Evolutionary conservation across 2,329 filamentous ascomycete species (phyloP), one percentile per base, ranked within the genome.

Genomic region (Metarhizium guizhouense): DNA sequence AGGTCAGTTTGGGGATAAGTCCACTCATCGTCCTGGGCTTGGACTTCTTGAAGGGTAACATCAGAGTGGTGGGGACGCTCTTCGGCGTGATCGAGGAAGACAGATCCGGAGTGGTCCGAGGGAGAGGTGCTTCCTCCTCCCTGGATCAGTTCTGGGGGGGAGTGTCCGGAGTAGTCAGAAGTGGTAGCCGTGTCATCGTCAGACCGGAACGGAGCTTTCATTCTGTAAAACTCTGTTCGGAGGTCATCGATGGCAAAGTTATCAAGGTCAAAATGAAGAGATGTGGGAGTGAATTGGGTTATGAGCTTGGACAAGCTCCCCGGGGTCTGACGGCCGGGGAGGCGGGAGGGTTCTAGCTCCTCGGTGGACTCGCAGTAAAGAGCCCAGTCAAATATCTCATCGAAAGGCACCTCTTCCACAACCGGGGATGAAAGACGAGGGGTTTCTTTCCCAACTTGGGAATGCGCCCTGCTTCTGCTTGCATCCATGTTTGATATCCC

Each of bases 11-110:
- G 70, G 54, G 71, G 68, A 59, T 72, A 72, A 29, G 70, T 72
- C 72, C 72, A 74, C 59, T 74, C 64, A 59, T 72, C 70, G 56
- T 74, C 70, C 54, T 70, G 70, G 53, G 67, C 67, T 58, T 67
- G 68, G 52, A 69, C 65, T 54, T 72, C 68, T 54, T 63, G 61
- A 53, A 73, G 65, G 55, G 66, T 70, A 55, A 65, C 62, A 53
- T 64, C 60, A 30, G 64, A 62, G 56, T 61, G 64, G 54, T 66
- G 63, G 56, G 63, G 63, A 53, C 60, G 57, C 51, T 73, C 67
- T 20, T 68, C 67, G 36, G 60, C 51, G 48, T 64, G 62, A 32
- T 70, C 69, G 32, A 68, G 59, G 58, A 65, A 65, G 61, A 67
- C 53, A 47, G 70, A 70, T 54, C 66, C 69, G 16, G 71, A 72